Base-by-base conservation (phyloP, 805 yeast species). In the Starmerella sirachaensis region DNA sequence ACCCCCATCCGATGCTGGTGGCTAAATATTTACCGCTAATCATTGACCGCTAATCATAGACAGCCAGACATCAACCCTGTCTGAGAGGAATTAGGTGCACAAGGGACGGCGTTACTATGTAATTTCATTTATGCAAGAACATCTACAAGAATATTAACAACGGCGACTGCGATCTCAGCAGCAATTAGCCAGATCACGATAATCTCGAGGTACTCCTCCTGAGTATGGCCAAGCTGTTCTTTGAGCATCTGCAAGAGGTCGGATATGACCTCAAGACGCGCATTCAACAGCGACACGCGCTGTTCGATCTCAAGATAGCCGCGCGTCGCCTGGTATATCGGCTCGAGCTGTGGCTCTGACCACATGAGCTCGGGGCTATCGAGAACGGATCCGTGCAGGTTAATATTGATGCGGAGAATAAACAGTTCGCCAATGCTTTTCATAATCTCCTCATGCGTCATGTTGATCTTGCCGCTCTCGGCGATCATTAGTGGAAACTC, bases 291-390 rank as follows among this genome's bases (percentile, higher is more conserved):
- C 18, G 85, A 78, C 0, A 88, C 97, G 33, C 98, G 65, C 60
- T 88, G 97, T 55, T 86, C 86, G 50, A 91, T 91, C 54, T 91
- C 98, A 45, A 91, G 60, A 58, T 88, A 88, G 1, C 96, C 95
- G 57, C 97, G 73, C 2, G 94, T 85, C 0, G 97, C 96, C 58
- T 86, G 96, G 60, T 91, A 91, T 37, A 88, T 85, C 1, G 98
- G 98, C 56, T 91, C 98, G 44, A 91, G 65, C 54, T 86, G 95
- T 2, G 98, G 98, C 57, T 91, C 97, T 0, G 96, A 76, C 98
- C 98, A 91, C 95, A 91, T 85, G 41, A 91, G 72, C 58, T 91
- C 98, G 1, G 98, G 98, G 1, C 94, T 82, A 57, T 91, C 98
- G 44, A 91, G 65, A 19, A 91, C 93, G 13, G 67, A 62, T 14